Evolutionary conservation across 2,329 filamentous ascomycete species (phyloP).

Genomic region (Diplocarpon rosae): DNA sequence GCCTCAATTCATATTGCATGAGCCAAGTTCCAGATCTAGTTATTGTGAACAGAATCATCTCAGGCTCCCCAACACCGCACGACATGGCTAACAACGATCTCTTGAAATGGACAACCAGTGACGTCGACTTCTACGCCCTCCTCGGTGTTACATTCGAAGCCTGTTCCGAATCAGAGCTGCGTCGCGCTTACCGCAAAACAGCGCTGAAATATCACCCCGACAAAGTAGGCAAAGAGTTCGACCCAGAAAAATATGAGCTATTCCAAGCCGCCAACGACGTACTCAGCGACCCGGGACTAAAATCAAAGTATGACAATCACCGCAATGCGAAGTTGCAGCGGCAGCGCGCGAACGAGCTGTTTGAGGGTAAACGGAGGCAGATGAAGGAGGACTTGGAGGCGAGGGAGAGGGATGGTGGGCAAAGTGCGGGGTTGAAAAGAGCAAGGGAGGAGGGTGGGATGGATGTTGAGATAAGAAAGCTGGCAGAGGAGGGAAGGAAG

Average conservation of each 20-base stretch:
- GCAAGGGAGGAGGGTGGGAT: constrained; percentile 40
- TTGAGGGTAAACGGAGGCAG: constrained; percentile 60
- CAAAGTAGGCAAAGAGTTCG: constrained; percentile 67
- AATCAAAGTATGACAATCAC: constrained; percentile 67
- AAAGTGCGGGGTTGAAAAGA: constrained; percentile 45
- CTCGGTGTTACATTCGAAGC: constrained; percentile 23
- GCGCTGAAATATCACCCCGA: constrained; percentile 91
- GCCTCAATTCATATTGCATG: too few species aligned
- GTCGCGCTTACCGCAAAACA: constrained; percentile 63
- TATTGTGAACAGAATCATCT: too few species aligned
- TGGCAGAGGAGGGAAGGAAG: constrained; percentile 41
- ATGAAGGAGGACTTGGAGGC: constrained; percentile 83
- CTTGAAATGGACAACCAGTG: constrained; percentile 25
- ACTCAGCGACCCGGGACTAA: constrained; percentile 58
- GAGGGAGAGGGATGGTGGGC: constrained; percentile 47
- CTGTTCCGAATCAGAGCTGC: constrained; percentile 22
- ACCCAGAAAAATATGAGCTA: constrained; percentile 73
- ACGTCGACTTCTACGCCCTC: constrained; percentile 27
- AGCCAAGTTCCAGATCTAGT: too few species aligned
- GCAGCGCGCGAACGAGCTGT: constrained; percentile 58
- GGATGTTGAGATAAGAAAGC: constrained; percentile 39
- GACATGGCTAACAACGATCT: constrained; percentile 27
- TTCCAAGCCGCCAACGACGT: constrained; percentile 82
- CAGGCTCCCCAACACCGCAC: not conserved
- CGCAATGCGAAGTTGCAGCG: constrained; percentile 61